Evolutionary conservation across 208 protist species (phyloP).

Genomic region (Leptomonas seymouri): DNA sequence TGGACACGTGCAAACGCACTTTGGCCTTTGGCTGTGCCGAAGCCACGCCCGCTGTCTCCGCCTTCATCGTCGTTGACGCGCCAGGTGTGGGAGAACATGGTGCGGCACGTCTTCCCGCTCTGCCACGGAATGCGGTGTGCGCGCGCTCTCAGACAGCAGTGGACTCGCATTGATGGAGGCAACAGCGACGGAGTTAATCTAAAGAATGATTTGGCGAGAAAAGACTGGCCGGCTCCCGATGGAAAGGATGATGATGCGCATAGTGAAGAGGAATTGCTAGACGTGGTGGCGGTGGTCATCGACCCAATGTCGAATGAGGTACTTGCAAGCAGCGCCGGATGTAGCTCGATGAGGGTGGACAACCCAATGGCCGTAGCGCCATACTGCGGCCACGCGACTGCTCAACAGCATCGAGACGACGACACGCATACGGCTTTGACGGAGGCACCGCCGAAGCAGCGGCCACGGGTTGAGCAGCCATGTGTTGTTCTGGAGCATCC

Average conservation of each 20-base stretch:
- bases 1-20: conserved; percentile 60
- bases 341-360: conserved; percentile 30
- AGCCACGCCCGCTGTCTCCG: conserved; percentile 36
- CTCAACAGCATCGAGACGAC: neutral
- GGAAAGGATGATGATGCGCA: neutral
- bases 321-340: conserved; percentile 54
- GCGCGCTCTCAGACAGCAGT: neutral
- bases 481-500: conserved; percentile 68
- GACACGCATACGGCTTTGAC: neutral
- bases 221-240: neutral
- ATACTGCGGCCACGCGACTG: conserved; percentile 28
- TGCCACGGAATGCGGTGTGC: conserved; percentile 12
- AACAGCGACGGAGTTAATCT: too few relatives aligned
- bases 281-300: conserved; percentile 56
- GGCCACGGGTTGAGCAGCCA: neutral
- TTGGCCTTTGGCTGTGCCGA: conserved; percentile 78
- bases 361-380: conserved; percentile 42
- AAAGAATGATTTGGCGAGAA: neutral
- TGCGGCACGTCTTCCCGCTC: conserved; percentile 33
- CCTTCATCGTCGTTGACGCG: conserved; percentile 21
- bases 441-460: neutral
- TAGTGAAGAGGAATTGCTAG: conserved; percentile 19
- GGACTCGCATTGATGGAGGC: neutral
- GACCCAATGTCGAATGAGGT: conserved; percentile 43
- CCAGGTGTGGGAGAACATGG: conserved; percentile 32